phyloP scores from a whole-genome alignment of 768 basidiomycete genomes.

The Naematelia aurantialba region DNA sequence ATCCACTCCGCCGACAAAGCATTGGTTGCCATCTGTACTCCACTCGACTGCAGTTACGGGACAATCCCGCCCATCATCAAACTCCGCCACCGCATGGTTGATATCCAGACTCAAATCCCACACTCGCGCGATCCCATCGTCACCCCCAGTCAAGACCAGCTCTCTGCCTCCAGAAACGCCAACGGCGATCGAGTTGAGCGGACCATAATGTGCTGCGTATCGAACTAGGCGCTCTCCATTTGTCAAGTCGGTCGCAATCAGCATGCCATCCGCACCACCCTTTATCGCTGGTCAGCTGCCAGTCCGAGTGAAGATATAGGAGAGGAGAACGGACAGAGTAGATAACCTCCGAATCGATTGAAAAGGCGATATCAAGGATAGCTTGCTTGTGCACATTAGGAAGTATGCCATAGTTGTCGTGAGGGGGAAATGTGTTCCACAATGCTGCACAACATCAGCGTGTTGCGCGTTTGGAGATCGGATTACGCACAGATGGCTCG shows the following conservation, averaged over 20 bases:
- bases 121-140: conserved; percentile 84
- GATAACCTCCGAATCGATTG: conserved; percentile 41
- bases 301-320: not conserved
- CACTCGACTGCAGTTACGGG: conserved; percentile 89
- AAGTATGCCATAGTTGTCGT: conserved; percentile 85
- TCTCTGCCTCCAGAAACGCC: conserved; percentile 82
- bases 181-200: conserved; percentile 84
- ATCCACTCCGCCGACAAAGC: conserved; percentile 90
- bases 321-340: conserved; percentile 34
- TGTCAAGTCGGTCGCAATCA: conserved; percentile 74
- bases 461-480: too few species aligned
- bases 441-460: conserved; percentile 56
- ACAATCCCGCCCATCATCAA: conserved; percentile 68
- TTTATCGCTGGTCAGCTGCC: conserved; percentile 57
- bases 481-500: conserved; percentile 78
- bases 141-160: conserved; percentile 78
- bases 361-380: conserved; percentile 80
- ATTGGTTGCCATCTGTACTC: conserved; percentile 82
- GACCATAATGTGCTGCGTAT: conserved; percentile 82
- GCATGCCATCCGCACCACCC: conserved; percentile 82
- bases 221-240: conserved; percentile 74
- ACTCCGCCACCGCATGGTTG: conserved; percentile 72
- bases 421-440: conserved; percentile 88
- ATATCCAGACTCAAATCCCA: conserved; percentile 68
- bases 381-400: conserved; percentile 81